phyloP scores from a whole-genome alignment of 257 asterid species.

The Schizonepeta tenuifolia region DNA sequence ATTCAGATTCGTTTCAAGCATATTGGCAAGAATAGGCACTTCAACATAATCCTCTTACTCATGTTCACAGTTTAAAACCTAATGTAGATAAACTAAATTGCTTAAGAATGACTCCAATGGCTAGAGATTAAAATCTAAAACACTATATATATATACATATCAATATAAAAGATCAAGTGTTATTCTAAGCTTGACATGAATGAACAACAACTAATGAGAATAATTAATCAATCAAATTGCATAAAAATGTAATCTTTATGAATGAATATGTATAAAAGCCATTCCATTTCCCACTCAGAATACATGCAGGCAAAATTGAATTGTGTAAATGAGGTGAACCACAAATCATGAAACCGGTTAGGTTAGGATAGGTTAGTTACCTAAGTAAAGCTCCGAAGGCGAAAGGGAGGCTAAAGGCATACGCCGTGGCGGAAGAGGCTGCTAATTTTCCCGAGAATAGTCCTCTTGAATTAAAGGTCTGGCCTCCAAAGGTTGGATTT shows the following conservation, averaged over 20 bases:
- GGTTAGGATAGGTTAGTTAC: slow-evolving; percentile 27
- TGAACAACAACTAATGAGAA: not conserved
- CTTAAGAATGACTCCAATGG: not conserved
- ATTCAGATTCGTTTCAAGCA: not conserved
- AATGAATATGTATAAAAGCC: not conserved
- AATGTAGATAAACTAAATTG: no score
- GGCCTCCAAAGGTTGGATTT: slow-evolving; percentile 51
- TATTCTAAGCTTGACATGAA: not conserved
- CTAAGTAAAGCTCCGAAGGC: slow-evolving; percentile 62
- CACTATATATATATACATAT: no score
- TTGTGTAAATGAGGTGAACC: not conserved
- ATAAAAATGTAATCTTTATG: not conserved
- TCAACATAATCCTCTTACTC: not conserved
- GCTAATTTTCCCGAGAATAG: slow-evolving; percentile 48
- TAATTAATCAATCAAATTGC: not conserved
- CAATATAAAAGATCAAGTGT: not conserved
- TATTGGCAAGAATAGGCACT: not conserved
- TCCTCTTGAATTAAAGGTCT: slow-evolving; percentile 53
- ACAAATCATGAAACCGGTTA: no score
- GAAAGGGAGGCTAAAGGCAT: slow-evolving; percentile 56
- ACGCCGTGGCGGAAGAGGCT: slow-evolving; percentile 46
- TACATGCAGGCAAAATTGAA: not conserved
- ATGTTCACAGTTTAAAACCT: no score
- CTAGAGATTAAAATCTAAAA: not conserved
- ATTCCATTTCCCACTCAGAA: not conserved